Percentiles rank a stretch among this genome's conserved stretches.
Evolutionary conservation across 1,284 basidiomycete genomes (phyloP).

Genomic region (Fomitopsis betulina): DNA sequence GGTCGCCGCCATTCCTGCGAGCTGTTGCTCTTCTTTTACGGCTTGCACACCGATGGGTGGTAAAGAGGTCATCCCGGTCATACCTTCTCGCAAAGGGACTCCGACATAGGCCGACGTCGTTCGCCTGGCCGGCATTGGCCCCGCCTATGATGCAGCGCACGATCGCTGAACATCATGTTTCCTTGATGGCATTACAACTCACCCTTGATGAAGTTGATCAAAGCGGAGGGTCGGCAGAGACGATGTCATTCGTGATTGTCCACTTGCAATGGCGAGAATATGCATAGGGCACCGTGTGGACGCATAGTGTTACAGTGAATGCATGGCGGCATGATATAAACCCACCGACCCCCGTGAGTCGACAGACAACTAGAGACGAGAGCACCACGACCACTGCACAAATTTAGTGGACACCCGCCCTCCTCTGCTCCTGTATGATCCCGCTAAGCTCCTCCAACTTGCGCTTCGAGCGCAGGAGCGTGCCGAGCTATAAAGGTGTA

Average conservation of each 20-base stretch:
- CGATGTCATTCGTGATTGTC: not conserved
- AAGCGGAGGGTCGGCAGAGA: not conserved
- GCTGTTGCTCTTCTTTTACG: not conserved
- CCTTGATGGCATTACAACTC: too few relatives aligned
- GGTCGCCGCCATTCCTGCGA: not conserved
- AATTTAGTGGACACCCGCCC: slow-evolving; percentile 56
- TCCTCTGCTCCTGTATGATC: slow-evolving; percentile 90
- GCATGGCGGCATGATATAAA: slow-evolving; percentile 23
- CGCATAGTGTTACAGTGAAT: slow-evolving; percentile 25
- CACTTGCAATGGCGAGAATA: not conserved
- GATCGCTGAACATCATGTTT: too few relatives aligned
- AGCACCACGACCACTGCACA: slow-evolving; percentile 6
- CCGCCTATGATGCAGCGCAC: too few relatives aligned
- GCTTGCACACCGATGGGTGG: too few relatives aligned
- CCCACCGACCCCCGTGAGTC: slow-evolving; percentile 14
- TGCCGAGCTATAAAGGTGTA: slow-evolving; percentile 69
- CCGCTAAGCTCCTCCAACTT: slow-evolving; percentile 92
- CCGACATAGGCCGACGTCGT: not conserved
- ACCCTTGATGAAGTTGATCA: too few relatives aligned
- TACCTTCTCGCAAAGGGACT: too few relatives aligned
- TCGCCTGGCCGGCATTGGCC: too few relatives aligned
- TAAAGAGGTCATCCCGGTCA: too few relatives aligned
- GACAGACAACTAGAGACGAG: slow-evolving; percentile 1
- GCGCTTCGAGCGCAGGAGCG: slow-evolving; percentile 93
- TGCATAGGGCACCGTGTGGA: slow-evolving; percentile 16